Evolutionary conservation across 2,329 filamentous ascomycete species (phyloP).

Genomic region (Periconia sp.): DNA sequence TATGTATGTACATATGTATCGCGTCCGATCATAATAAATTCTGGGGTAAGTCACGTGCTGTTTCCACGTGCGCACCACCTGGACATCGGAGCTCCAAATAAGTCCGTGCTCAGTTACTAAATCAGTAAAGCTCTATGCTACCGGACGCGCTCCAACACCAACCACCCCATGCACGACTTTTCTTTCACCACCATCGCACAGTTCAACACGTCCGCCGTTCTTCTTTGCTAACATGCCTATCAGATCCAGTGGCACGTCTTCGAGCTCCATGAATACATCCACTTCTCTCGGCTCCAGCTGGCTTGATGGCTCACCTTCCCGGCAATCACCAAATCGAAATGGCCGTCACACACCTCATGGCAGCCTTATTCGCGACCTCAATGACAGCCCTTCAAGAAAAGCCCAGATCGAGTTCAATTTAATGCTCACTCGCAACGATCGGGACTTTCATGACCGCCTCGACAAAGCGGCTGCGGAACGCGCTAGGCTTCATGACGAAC

Average conservation of each 20-base stretch:
- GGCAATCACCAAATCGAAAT: constrained; percentile 36
- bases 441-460: constrained; percentile 58
- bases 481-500: constrained; percentile 64
- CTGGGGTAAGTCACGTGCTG: no score
- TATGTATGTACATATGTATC: no score
- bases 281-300: constrained; percentile 36
- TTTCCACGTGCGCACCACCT: no score
- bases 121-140: not conserved
- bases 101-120: no score
- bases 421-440: constrained; percentile 46
- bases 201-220: not conserved
- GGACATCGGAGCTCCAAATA: no score
- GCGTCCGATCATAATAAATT: no score
- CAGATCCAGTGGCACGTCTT: constrained; percentile 33
- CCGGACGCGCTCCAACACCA: constrained; percentile 2
- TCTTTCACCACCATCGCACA: not conserved
- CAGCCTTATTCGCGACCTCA: constrained; percentile 23
- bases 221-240: constrained; percentile 27
- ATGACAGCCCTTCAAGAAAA: constrained; percentile 38
- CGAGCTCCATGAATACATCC: constrained; percentile 37
- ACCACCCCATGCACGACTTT: constrained; percentile 21
- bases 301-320: constrained; percentile 30
- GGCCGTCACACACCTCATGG: constrained; percentile 22
- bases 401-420: constrained; percentile 46
- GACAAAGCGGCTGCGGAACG: constrained; percentile 65